phyloP scores from a whole-genome alignment of 1,284 basidiomycete species.

The Sporisorium reilianum region DNA sequence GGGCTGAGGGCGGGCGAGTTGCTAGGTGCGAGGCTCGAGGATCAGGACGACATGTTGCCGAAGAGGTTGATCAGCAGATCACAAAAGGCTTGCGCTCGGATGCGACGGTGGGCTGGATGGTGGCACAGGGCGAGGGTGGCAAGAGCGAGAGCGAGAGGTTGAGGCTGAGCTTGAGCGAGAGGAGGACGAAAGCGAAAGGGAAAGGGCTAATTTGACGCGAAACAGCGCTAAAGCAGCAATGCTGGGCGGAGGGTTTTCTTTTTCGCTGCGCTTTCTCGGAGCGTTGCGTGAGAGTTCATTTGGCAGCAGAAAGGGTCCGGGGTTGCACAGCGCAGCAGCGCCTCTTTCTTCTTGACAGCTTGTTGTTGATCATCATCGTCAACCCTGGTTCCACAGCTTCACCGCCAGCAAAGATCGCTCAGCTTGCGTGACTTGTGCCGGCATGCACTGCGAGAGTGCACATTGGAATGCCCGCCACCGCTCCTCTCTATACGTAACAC shows the following conservation, averaged over 20 bases:
- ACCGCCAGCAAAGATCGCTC: slow-evolving; percentile 12
- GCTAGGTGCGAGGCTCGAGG: too few relatives aligned
- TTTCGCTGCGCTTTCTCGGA: slow-evolving; percentile 2
- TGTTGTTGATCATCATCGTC: not conserved
- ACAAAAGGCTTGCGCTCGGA: not conserved
- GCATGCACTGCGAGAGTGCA: too few relatives aligned
- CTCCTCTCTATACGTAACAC: too few relatives aligned
- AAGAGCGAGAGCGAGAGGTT: slow-evolving; percentile 2
- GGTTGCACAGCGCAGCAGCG: not conserved
- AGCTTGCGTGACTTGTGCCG: slow-evolving; percentile 14
- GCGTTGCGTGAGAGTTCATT: slow-evolving; percentile 3
- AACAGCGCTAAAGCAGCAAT: not conserved
- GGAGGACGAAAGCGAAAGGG: slow-evolving; percentile 8
- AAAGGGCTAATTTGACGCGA: slow-evolving; percentile 8
- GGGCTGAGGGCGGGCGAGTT: slow-evolving; percentile 22
- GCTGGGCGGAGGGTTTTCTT: slow-evolving; percentile 35
- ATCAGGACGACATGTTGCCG: slow-evolving; percentile 17
- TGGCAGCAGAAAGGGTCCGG: slow-evolving; percentile 8
- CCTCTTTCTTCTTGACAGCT: not conserved
- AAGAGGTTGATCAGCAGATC: slow-evolving; percentile 3
- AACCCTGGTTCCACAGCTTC: slow-evolving; percentile 17
- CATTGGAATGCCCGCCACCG: too few relatives aligned
- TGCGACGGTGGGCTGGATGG: not conserved
- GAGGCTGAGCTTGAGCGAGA: not conserved
- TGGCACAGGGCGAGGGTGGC: slow-evolving; percentile 7